Evolutionary conservation across 495 filamentous ascomycete genomes (phyloP).

Genomic region (Polyplosphaeria fusca): DNA sequence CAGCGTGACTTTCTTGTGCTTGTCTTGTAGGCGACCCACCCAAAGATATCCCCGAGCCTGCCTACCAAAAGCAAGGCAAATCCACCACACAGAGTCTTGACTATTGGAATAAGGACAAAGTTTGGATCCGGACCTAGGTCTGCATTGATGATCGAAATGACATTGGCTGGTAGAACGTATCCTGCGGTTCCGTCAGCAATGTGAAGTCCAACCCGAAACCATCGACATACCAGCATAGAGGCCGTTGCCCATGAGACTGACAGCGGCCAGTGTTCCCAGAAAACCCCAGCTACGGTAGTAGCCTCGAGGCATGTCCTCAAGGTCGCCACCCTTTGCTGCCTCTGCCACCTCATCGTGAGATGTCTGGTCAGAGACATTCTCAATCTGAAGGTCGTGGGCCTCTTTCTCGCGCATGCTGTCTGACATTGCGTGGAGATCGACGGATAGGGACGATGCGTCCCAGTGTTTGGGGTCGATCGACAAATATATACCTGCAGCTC

Average conservation of each 20-base stretch:
- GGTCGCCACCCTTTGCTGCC: conserved; percentile 10
- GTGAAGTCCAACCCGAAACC: not conserved
- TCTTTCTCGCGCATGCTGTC: conserved; percentile 6
- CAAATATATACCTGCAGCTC: not conserved
- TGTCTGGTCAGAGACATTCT: not conserved
- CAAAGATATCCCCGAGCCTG: conserved; percentile 16
- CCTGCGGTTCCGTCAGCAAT: not conserved
- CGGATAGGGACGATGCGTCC: no score
- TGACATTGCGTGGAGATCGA: no score
- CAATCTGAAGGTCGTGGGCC: conserved; percentile 1
- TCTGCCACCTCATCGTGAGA: conserved; percentile 13
- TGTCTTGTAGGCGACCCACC: not conserved
- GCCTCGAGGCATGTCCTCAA: conserved; percentile 21
- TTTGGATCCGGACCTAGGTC: conserved; percentile 22
- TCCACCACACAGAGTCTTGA: conserved; percentile 15
- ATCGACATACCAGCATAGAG: conserved; percentile 8
- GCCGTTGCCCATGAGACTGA: conserved; percentile 12
- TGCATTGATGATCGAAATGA: conserved; percentile 20
- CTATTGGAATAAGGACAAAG: conserved; percentile 8
- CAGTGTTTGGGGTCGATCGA: no score
- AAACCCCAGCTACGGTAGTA: conserved; percentile 28
- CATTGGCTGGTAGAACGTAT: conserved; percentile 15
- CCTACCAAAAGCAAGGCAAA: conserved; percentile 12
- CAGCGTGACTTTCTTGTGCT: not conserved
- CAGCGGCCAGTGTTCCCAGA: conserved; percentile 21